Evolutionary conservation across 768 basidiomycete species (phyloP), one percentile per base, ranked within the genome.

Genomic region (Tricholoma matsutake): DNA sequence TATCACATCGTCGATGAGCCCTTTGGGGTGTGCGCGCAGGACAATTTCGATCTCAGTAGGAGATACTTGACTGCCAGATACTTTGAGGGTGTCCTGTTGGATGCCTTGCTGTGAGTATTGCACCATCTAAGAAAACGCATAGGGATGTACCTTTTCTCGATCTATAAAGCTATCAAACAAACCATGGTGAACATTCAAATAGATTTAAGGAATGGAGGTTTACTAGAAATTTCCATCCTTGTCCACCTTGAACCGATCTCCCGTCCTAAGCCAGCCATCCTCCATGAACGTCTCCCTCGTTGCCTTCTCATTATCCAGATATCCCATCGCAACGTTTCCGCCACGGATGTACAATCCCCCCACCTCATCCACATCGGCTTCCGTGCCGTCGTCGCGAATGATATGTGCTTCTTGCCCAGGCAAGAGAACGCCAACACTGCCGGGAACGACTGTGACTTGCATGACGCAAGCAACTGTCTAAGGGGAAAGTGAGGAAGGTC

Each of bases 31-130:
- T 0, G 77, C 77, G 18, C 86, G 78, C 2, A 93, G 74, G 22
- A 79, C 81, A 28, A 84, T 78, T 69, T 93, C 92, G 56, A 93
- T 87, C 68, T 94, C 91, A 16, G 82, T 80, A 0, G 91, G 92
- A 0, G 92, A 91, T 0, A 93, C 92, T 72, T 93, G 92, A 54
- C 77, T 78, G 3, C 91, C 92, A 0, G 89, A 91, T 2, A 94
- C 81, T 68, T 94, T 94, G 20, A 94, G 78, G 0, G 85, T 91
- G 67, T 93, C 92, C 86, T 91, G 54, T 22, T 52, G 54, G 16
- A 11, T 37, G 55, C 29, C n/a, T 14, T 20, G 11, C n/a, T 35
- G 8, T 25, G 20, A 18, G 5, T 29, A 20, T 29, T 52, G 13
- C 8, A 51, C 6, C 22, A 25, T 25, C 22, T 1, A 3, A 25